A percentile compares a stretch with the other conserved stretches of the same genome.
Evolutionary conservation across 768 basidiomycete species (phyloP).

Genomic region (Chiua virens): DNA sequence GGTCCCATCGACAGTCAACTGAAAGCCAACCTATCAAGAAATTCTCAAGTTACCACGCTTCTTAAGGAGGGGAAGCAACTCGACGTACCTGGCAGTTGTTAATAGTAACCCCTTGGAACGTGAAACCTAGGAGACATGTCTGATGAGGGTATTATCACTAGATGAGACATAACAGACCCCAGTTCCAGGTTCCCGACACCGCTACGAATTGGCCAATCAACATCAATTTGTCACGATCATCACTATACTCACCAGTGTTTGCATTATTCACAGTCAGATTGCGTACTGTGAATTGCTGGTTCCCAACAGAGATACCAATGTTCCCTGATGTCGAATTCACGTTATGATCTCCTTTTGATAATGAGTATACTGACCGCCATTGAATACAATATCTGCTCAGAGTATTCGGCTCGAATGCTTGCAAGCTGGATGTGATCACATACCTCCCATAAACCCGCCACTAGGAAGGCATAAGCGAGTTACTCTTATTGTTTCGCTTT

Average conservation of each 20-base stretch:
- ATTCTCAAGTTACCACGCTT: not conserved
- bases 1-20: conserved; percentile 24
- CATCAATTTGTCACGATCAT: not conserved
- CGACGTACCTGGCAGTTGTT: conserved; percentile 29
- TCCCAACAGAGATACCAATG: conserved; percentile 37
- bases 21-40: conserved; percentile 24
- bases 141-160: not conserved
- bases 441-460: no score
- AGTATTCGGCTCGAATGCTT: no score
- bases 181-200: conserved; percentile 32
- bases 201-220: conserved; percentile 12
- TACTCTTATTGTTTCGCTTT: no score
- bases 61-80: not conserved
- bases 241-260: conserved; percentile 15
- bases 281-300: conserved; percentile 53
- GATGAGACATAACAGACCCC: conserved; percentile 19
- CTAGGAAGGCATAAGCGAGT: no score
- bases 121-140: conserved; percentile 27
- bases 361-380: no score
- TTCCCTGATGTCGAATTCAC: conserved; percentile 20
- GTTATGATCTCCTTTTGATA: no score
- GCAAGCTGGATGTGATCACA: no score
- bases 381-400: no score
- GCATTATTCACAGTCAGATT: conserved; percentile 61
- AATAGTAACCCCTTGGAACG: conserved; percentile 34